These are phyloP conservation scores for Salix viminalis DNA, from an alignment of 345 rosid species.

Conservation along the genomic window DNA sequence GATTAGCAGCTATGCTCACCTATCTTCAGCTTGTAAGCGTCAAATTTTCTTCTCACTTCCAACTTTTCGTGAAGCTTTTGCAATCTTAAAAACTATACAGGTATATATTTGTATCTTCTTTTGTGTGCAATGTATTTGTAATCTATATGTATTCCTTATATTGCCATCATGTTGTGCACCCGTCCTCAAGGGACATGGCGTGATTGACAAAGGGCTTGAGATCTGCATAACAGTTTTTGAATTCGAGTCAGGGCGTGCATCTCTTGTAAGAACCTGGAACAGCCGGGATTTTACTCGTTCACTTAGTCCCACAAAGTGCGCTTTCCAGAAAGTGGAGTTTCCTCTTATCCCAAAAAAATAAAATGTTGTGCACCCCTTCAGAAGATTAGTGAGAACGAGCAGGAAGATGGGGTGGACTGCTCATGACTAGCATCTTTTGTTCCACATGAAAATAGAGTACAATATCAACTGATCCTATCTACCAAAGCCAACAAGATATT, in stretches of 20 bases:
- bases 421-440: background rate
- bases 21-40: background rate
- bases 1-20: background rate
- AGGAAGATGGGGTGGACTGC: background rate
- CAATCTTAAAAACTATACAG: background rate
- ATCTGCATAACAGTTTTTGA: too few species aligned
- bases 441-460: background rate
- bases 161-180: background rate
- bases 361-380: background rate
- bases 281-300: too few species aligned
- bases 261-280: too few species aligned
- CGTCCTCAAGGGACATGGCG: background rate
- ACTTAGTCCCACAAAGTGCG: accelerated
- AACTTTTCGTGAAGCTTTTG: background rate
- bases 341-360: too few species aligned
- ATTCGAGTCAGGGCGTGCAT: too few species aligned
- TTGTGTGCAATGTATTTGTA: background rate
- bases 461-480: background rate
- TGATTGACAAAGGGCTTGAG: too few species aligned
- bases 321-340: too few species aligned
- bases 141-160: background rate
- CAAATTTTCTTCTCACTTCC: background rate
- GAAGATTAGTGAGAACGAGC: background rate
- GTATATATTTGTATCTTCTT: too few species aligned
- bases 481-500: background rate